Base-by-base conservation (phyloP, 1,284 basidiomycete genomes). In the Microbotryum intermedium region DNA sequence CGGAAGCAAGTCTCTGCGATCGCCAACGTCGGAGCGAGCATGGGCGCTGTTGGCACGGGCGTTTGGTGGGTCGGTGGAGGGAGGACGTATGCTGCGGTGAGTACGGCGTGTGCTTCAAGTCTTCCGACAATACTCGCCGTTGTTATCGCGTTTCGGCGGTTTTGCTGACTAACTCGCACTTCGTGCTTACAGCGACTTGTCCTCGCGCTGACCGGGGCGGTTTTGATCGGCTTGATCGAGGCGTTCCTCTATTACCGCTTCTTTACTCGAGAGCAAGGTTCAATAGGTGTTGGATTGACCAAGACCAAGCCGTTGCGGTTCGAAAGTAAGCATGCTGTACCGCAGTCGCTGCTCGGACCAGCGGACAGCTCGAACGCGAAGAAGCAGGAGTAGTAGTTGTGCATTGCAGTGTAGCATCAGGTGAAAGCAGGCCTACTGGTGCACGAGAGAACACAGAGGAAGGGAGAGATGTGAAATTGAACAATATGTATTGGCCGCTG, bases 21-120 rank as follows among this genome's bases (percentile, higher is more conserved):
- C 47, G 53, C 65, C 26, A 72, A 72, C 30, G 69, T 72, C 23
- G 46, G 57, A 0, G 69, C 65, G 45, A 70, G 69, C 52, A 70
- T 71, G 69, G 44, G 49, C 2, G 69, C 69, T 10, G 69, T 72
- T 10, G 67, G 49, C 16, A 67, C 64, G 1, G 65, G 57, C 2
- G 62, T 70, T 7, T 71, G 67, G 69, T 72, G 68, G 64, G 70
- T 70, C 11, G 61, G 64, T 21, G 67, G 68, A 2, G 66, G 60
- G 10, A 53, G 59, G 30, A 60, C 58, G 29, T 57, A 60, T 13
- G 60, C 58, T 8, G 56, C 55, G 30, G 69, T 71, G 44, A 30
- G 70, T 57, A 3, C n/a, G 4, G 18, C 11, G 34, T 2, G 18
- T 39, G 34, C 6, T 42, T 13, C 20, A 21, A 50, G 30, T 7